Base-by-base conservation (phyloP, 2,329 filamentous ascomycete species). In the Pestalotiopsis sp. region DNA sequence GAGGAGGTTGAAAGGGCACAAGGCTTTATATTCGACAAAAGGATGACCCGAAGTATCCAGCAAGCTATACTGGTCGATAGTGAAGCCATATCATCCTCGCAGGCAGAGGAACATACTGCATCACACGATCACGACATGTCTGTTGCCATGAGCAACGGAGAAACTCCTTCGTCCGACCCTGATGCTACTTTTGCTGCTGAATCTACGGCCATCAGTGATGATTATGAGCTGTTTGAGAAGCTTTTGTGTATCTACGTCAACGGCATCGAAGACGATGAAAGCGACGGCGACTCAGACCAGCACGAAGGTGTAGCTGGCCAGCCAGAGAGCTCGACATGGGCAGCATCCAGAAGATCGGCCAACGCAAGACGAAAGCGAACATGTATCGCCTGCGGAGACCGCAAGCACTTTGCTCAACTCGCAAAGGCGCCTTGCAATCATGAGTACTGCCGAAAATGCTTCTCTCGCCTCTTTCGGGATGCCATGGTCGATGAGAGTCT, bases 371-470 rank as follows among this genome's bases (percentile, higher is more conserved):
- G 11, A 25, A 64, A 58, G n/a, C 61, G 36, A 36, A 58, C 39
- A 0, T 77, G 74, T 45, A 57, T 64, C 1, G 69, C 71, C 1
- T 77, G 75, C 14, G 36, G 61, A 27, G 70, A 74, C 0, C 17
- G 13, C 11, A 71, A 65, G 20, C 66, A 71, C 17, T 68, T 68
- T 36, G 20, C n/a, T 0, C 38, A 72, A 2, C 20, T 77, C 1
- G 67, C 67, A 11, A 59, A 59, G 23, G 71, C 70, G 11, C 76
- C 75, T n/a, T 78, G 75, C 39, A 2, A 49, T 2, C 86, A 90
- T 70, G 72, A 81, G 2, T 90, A 89, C 75, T 91, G 88, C 71
- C 74, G 74, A 0, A 70, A 70, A 1, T 90, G 88, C 72, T 71
- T 90, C 0, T 72, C 72, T 2, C 67, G 70, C 0, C 80, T 89